phyloP scores from a whole-genome alignment of 1,284 basidiomycete species.

The Apiotrichum domesticum region DNA sequence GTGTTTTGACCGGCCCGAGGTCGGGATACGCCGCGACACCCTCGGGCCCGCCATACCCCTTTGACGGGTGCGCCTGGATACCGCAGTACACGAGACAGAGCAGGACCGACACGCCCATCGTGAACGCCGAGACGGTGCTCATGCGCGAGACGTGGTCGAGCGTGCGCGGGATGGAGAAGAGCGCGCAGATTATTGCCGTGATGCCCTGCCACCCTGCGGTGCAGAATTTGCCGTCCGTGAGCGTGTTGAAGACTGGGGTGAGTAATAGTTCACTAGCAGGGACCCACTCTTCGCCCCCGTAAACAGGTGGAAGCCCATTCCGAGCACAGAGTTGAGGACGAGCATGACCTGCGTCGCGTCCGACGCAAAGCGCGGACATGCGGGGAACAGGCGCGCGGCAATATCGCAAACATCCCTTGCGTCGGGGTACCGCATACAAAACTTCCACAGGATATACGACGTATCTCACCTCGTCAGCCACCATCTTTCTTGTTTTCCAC shows the following conservation, averaged over 20 bases:
- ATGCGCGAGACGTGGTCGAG: slow-evolving; percentile 51
- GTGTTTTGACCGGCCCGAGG: slow-evolving; percentile 28
- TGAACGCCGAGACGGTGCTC: slow-evolving; percentile 47
- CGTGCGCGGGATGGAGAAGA: slow-evolving; percentile 54
- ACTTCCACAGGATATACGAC: slow-evolving; percentile 44
- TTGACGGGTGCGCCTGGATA: slow-evolving; percentile 46
- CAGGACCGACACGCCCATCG: slow-evolving; percentile 55
- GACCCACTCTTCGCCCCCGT: slow-evolving; percentile 34
- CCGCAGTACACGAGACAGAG: slow-evolving; percentile 54
- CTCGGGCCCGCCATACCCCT: slow-evolving; percentile 18
- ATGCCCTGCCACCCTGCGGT: slow-evolving; percentile 55
- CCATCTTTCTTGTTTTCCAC: slow-evolving; percentile 4
- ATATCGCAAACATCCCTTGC: slow-evolving; percentile 60
- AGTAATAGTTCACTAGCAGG: too few species aligned
- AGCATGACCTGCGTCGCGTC: slow-evolving; percentile 33
- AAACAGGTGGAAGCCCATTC: slow-evolving; percentile 45
- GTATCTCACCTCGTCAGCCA: slow-evolving; percentile 21
- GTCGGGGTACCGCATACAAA: slow-evolving; percentile 57
- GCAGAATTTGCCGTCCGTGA: slow-evolving; percentile 54
- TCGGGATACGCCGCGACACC: slow-evolving; percentile 26
- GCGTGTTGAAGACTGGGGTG: slow-evolving; percentile 52
- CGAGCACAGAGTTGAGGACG: slow-evolving; percentile 36
- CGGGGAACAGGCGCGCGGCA: slow-evolving; percentile 50
- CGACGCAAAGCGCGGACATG: slow-evolving; percentile 25
- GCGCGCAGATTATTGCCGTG: slow-evolving; percentile 31